A percentile compares a stretch with the other conserved stretches of the same genome.
phyloP scores from a whole-genome alignment of 2,329 filamentous ascomycete species.

The Trichoderma sp. region DNA sequence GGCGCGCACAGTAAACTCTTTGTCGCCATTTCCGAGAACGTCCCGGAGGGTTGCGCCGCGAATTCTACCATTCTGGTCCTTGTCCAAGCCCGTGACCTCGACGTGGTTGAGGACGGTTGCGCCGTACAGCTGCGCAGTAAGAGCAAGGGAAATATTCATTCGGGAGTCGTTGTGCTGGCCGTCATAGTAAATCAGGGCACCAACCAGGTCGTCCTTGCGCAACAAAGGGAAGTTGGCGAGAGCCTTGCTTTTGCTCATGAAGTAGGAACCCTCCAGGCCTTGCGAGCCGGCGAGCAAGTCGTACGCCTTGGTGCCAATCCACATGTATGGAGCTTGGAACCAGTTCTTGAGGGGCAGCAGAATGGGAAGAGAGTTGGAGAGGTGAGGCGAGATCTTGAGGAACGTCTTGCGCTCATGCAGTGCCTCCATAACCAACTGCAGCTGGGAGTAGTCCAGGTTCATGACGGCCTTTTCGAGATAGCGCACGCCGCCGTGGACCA shows the following conservation, averaged over 20 bases:
- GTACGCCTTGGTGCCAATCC: slow-evolving; percentile 71
- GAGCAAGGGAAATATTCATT: slow-evolving; percentile 80
- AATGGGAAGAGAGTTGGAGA: slow-evolving; percentile 77
- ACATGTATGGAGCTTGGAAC: slow-evolving; percentile 78
- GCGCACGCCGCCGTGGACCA: slow-evolving; percentile 80
- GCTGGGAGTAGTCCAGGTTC: slow-evolving; percentile 82
- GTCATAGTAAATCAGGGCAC: slow-evolving; percentile 82
- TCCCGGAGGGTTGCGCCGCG: slow-evolving; percentile 57
- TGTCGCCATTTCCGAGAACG: slow-evolving; percentile 56
- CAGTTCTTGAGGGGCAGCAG: slow-evolving; percentile 79
- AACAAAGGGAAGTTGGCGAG: slow-evolving; percentile 76
- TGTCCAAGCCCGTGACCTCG: slow-evolving; percentile 71
- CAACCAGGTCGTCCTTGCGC: slow-evolving; percentile 68
- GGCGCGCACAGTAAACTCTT: slow-evolving; percentile 67
- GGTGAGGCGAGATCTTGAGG: slow-evolving; percentile 76
- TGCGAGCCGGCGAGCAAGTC: slow-evolving; percentile 78
- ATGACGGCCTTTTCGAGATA: slow-evolving; percentile 85
- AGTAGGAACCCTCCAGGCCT: slow-evolving; percentile 81
- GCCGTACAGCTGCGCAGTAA: slow-evolving; percentile 77
- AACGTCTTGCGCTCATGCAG: slow-evolving; percentile 81
- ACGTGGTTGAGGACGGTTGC: slow-evolving; percentile 78
- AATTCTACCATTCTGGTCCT: slow-evolving; percentile 66
- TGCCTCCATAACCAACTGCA: slow-evolving; percentile 75
- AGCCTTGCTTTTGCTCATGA: slow-evolving; percentile 72
- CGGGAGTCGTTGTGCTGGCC: slow-evolving; percentile 83